These are phyloP conservation scores for Hymenoscyphus linearis DNA, from an alignment of 2,329 filamentous ascomycete genomes.

Conservation along the genomic window DNA sequence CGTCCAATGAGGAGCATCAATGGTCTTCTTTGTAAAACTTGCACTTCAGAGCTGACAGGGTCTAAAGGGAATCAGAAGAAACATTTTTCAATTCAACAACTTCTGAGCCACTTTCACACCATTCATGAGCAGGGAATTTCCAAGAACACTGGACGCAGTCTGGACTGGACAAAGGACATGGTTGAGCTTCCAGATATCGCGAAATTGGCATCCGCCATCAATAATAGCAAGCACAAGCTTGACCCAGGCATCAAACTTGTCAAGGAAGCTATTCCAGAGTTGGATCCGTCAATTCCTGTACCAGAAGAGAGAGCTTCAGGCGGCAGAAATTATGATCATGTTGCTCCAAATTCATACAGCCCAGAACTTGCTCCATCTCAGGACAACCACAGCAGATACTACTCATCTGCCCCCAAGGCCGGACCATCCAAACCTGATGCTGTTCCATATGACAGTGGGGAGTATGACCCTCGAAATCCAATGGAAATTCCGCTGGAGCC, in stretches of 20 bases:
- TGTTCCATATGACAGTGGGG: slow-evolving; percentile 17
- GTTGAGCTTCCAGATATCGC: slow-evolving; percentile 51
- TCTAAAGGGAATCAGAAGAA: slow-evolving; percentile 31
- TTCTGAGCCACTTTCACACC: slow-evolving; percentile 54
- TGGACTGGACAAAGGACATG: slow-evolving; percentile 54
- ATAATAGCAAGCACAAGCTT: slow-evolving; percentile 50
- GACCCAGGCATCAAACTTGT: slow-evolving; percentile 48
- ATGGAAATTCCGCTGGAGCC: slow-evolving; percentile 16
- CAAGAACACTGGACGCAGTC: slow-evolving; percentile 24
- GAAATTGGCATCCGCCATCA: slow-evolving; percentile 43
- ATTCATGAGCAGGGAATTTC: slow-evolving; percentile 29
- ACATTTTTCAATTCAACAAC: slow-evolving; percentile 51
- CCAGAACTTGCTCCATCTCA: slow-evolving; percentile 25
- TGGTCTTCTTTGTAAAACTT: slow-evolving; percentile 51
- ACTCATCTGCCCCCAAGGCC: slow-evolving; percentile 13
- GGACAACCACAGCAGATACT: slow-evolving; percentile 31
- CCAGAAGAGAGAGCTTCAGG: slow-evolving; percentile 1
- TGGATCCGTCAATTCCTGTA: slow-evolving; percentile 28
- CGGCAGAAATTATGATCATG: slow-evolving; percentile 10
- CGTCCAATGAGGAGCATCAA: slow-evolving; percentile 49
- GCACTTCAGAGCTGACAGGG: slow-evolving; percentile 35
- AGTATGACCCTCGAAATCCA: slow-evolving; percentile 27
- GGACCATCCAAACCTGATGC: slow-evolving; percentile 12
- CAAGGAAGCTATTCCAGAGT: slow-evolving; percentile 44
- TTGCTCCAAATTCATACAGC: slow-evolving; percentile 4